Evolutionary conservation across 2,329 filamentous ascomycete genomes (phyloP).

Genomic region (Diaporthe vaccinii): DNA sequence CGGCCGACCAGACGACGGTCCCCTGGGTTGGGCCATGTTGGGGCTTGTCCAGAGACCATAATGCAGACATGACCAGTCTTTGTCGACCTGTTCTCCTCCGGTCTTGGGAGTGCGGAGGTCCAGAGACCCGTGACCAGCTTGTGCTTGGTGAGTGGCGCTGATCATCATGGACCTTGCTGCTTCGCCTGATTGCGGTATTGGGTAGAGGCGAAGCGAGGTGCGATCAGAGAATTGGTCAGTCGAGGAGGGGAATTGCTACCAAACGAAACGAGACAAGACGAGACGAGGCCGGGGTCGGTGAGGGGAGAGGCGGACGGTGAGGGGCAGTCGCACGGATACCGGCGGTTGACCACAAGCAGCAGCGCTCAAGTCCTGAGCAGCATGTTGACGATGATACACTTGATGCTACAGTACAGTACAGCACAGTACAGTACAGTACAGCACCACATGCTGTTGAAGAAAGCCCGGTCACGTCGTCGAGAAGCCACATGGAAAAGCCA

Average conservation of each 20-base stretch:
- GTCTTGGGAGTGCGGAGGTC: conserved; percentile 1
- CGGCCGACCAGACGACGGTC: conserved; percentile 21
- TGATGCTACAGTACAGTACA: background rate
- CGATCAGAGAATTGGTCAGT: background rate
- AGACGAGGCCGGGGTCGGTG: conserved; percentile 24
- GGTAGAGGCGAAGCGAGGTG: conserved; percentile 17
- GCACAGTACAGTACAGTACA: background rate
- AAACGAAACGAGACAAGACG: conserved; percentile 9
- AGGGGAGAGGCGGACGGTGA: conserved; percentile 22
- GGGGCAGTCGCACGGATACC: conserved; percentile 33
- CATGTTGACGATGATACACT: background rate
- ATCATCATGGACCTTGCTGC: background rate
- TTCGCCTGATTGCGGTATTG: conserved; percentile 20
- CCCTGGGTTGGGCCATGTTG: conserved; percentile 11
- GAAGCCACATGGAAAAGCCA: conserved; percentile 18
- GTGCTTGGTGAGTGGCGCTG: conserved; percentile 14
- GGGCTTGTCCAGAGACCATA: conserved; percentile 8
- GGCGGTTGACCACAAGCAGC: conserved; percentile 13
- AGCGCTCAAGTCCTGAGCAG: background rate
- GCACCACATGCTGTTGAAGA: background rate
- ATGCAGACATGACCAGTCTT: background rate
- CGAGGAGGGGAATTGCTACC: conserved; percentile 19
- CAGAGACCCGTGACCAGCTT: background rate
- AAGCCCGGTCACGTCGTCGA: background rate
- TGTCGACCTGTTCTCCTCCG: background rate